Evolutionary conservation across 768 basidiomycete genomes (phyloP).

Genomic region (Strobilomyces echinocephalus): DNA sequence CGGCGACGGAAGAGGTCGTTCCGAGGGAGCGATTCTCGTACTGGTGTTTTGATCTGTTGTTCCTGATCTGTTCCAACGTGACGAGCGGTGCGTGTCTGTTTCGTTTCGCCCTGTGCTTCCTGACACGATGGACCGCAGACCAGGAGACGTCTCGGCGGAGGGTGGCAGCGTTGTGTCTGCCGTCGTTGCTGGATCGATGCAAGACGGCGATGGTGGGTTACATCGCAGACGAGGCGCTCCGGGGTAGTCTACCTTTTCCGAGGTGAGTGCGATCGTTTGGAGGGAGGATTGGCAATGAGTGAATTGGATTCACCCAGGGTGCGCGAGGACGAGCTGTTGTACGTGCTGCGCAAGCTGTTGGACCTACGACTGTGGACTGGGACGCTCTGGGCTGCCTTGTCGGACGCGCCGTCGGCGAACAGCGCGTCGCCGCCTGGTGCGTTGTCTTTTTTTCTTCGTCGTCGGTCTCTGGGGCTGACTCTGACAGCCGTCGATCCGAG

Average conservation of each 20-base stretch:
- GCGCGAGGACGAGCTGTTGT: constrained; percentile 86
- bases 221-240: constrained; percentile 77
- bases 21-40: constrained; percentile 85
- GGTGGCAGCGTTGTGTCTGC: constrained; percentile 68
- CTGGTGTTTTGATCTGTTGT: constrained; percentile 88
- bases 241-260: constrained; percentile 87
- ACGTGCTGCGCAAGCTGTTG: constrained; percentile 74
- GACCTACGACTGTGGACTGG: constrained; percentile 71
- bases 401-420: constrained; percentile 56
- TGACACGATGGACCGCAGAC: constrained; percentile 39
- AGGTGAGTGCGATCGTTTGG: constrained; percentile 42
- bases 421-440: constrained; percentile 56
- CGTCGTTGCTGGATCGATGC: constrained; percentile 75
- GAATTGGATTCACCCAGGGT: constrained; percentile 40
- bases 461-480: not conserved
- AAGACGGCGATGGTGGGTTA: constrained; percentile 62
- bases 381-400: constrained; percentile 70
- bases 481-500: constrained; percentile 38
- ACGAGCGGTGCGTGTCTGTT: constrained; percentile 45
- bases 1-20: constrained; percentile 49
- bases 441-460: constrained; percentile 8
- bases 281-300: not conserved
- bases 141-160: constrained; percentile 55
- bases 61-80: constrained; percentile 68
- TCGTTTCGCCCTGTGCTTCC: not conserved